Evolutionary conservation across 164 flowering plant genomes (phyloP), one percentile per base, ranked within the genome.

Genomic region (Paratinospora sagittata): DNA sequence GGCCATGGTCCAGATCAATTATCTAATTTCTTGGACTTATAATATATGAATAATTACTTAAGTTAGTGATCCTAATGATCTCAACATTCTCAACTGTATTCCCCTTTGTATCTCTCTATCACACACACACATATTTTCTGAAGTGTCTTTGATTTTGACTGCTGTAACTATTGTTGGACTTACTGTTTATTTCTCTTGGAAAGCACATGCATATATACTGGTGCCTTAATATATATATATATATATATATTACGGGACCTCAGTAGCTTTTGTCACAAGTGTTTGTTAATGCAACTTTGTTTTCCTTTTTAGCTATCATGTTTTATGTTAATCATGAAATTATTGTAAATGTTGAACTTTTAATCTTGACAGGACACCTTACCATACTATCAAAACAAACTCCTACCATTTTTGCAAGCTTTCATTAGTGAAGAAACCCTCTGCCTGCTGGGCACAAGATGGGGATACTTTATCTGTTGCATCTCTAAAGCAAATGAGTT

Each of bases 341-440:
- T 43, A 43, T 43, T 43, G 58, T 30, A 66, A 61, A 55, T 37
- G 60, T 27, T 27, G 34, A 57, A 55, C 55, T 69, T 66, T 64
- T 67, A 14, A 39, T 49, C 27, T 65, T 72, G 63, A 30, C 85
- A 93, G 97, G 87, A 75, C 11, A 39, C 97, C 97, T 9, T 69
- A 74, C 17, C 66, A 80, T 63, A 83, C 87, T 45, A 82, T 95
- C 69, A 89, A 74, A 69, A 88, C 94, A 77, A 90, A 86, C 45
- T 76, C 97, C 47, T 95, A 91, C 70, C 96, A 91, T 79, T 95
- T 90, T 72, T 95, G 99, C 88, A 92, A 95, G 82, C 87, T 91
- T 77, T 92, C 97, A 0, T 65, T 91, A 23, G 88, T 84, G 65
- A 90, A 85, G 82, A 80, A 77, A 73, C 82, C 86, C 70, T 55